phyloP scores from a whole-genome alignment of 73 alveolate genomes.

The Paramecium primaurelia region DNA sequence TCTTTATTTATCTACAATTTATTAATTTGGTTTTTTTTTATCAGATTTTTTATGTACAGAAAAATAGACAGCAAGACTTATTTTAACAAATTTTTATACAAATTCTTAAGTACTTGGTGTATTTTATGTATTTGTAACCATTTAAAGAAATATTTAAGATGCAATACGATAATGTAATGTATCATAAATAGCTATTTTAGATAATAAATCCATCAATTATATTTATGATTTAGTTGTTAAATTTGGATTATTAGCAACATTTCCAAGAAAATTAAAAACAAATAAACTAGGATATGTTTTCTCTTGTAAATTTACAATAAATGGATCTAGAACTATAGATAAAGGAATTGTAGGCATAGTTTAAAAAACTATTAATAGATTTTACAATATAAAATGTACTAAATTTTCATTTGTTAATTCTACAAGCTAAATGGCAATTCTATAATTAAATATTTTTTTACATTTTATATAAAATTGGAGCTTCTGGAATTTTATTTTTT shows the following conservation, averaged over 20 bases:
- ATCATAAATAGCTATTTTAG: slow-evolving; percentile 22
- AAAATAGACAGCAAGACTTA: slow-evolving; percentile 19
- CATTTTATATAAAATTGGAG: slow-evolving; percentile 16
- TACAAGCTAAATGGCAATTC: not conserved
- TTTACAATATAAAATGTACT: not conserved
- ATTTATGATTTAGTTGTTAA: not conserved
- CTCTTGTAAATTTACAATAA: not conserved
- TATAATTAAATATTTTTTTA: not conserved
- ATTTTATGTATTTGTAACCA: not conserved
- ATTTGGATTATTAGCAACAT: not conserved
- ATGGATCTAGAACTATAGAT: not conserved
- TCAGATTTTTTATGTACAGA: not conserved
- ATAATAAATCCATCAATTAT: not conserved
- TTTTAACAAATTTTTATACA: not conserved
- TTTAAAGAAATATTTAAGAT: not conserved
- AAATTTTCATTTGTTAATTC: not conserved
- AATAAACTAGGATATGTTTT: not conserved
- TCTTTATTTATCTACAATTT: not conserved
- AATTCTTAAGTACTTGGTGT: not conserved
- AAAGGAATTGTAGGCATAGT: not conserved
- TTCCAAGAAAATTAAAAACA: not conserved
- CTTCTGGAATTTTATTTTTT: not conserved
- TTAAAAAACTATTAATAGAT: not conserved
- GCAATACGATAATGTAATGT: slow-evolving; percentile 11
- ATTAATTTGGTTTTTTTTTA: not conserved